Evolutionary conservation across 257 asterid genomes (phyloP), one percentile per base, ranked within the genome.

Genomic region (Ligustrum vulgare): DNA sequence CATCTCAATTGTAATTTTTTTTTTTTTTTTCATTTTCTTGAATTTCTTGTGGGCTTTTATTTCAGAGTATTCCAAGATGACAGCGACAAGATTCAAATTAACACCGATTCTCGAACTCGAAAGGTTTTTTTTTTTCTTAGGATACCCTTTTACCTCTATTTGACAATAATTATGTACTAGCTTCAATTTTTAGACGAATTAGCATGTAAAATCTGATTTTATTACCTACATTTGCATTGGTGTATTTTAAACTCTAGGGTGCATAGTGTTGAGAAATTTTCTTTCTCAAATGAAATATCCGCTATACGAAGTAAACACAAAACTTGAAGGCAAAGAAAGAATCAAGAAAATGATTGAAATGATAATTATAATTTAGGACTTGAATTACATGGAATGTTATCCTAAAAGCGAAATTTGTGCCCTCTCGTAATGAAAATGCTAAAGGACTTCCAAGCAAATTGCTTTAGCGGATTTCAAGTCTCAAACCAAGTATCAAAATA

Each of bases 51-150:
- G 2, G 9, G 12, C 28, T 45, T 67, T 33, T 34, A 0, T 35
- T 5, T 0, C 86, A 92, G 98, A 87, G 99, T 97, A 18, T 94
- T 94, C 78, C 89, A 82, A 60, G 94, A 92, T 71, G 88, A 85
- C 60, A 74, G 83, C 74, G 91, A 92, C 75, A 89, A 81, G 86
- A 91, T 94, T 75, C 94, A 86, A 72, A 87, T 94, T 80, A 87
- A 91, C 86, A 91, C 97, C 70, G 98, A 94, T 82, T 78, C 86
- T 75, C 89, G 99, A 75, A 79, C 91, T 78, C 92, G 89, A 71
- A 94, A 94, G 98, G 98, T 92, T 13, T 32, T 15, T 22, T 16
- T 15, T 25, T 77, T 11, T 28, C 5, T 54, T 11, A 33, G 1
- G 12, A 1, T 68, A 13, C 22, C 35, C 16, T 35, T 23, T 9